Evolutionary conservation across 306 rosid species (phyloP).

Genomic region (Trifolium repens): DNA sequence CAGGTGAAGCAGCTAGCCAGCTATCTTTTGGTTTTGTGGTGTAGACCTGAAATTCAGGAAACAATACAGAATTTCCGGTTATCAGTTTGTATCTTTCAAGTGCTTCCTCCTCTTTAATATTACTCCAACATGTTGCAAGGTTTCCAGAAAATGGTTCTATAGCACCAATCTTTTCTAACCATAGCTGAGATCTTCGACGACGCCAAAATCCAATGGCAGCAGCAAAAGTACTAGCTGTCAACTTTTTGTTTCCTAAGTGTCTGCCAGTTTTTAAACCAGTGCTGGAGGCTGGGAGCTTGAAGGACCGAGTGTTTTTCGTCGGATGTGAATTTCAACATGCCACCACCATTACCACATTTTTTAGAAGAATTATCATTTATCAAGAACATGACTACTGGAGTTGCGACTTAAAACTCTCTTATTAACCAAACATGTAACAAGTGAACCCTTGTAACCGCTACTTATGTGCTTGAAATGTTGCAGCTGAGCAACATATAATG

Average conservation of each 20-base stretch:
- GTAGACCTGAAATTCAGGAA: conserved; percentile 83
- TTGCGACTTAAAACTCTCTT: conserved; percentile 45
- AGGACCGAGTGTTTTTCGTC: conserved; percentile 48
- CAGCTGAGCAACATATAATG: conserved; percentile 37
- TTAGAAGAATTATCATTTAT: conserved; percentile 33
- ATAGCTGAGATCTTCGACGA: conserved; percentile 64
- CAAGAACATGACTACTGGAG: conserved; percentile 25
- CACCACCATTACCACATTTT: conserved; percentile 13
- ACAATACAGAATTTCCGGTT: conserved; percentile 69
- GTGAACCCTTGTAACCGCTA: conserved; percentile 37
- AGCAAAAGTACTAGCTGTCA: conserved; percentile 89
- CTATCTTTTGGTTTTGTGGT: conserved; percentile 46
- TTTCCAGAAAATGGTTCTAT: conserved; percentile 76
- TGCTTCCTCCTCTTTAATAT: conserved; percentile 86
- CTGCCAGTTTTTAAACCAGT: conserved; percentile 90
- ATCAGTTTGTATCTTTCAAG: conserved; percentile 83
- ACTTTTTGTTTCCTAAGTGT: conserved; percentile 62
- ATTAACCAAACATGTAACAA: conserved; percentile 42
- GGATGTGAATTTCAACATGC: conserved; percentile 46
- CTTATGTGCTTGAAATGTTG: conserved; percentile 36
- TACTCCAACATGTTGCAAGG: conserved; percentile 85
- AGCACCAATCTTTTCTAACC: conserved; percentile 86
- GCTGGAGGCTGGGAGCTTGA: conserved; percentile 63
- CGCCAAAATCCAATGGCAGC: conserved; percentile 78
- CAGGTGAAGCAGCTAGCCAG: conserved; percentile 92